Percentiles rank a stretch among this genome's conserved stretches.
phyloP scores from a whole-genome alignment of 2,329 filamentous ascomycete species.

The Colletotrichum musicola region DNA sequence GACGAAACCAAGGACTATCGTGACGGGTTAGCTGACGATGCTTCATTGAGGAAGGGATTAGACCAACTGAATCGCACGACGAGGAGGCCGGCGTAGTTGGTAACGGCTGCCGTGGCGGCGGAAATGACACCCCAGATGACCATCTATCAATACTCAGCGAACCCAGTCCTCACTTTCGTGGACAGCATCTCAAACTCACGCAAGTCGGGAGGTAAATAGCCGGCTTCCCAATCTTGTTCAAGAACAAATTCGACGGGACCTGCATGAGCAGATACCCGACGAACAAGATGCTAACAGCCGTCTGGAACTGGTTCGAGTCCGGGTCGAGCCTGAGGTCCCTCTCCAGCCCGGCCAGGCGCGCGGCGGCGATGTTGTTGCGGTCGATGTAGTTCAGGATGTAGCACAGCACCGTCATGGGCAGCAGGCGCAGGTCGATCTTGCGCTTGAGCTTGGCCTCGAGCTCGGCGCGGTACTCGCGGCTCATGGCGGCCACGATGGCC shows the following conservation, averaged over 20 bases:
- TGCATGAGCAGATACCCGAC: constrained; percentile 65
- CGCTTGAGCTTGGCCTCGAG: constrained; percentile 49
- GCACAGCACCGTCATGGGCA: constrained; percentile 65
- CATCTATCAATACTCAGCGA: constrained; percentile 35
- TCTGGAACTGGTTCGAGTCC: constrained; percentile 50
- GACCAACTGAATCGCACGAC: constrained; percentile 49
- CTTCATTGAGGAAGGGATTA: no score
- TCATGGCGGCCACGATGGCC: constrained; percentile 31
- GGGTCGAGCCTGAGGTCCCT: constrained; percentile 50
- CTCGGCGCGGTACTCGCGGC: constrained; percentile 25
- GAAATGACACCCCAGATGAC: constrained; percentile 63
- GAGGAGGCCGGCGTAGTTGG: constrained; percentile 49
- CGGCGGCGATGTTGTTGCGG: constrained; percentile 59
- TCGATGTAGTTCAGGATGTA: constrained; percentile 56
- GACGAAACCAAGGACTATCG: constrained; percentile 25
- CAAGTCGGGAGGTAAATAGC: constrained; percentile 59
- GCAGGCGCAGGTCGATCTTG: constrained; percentile 54
- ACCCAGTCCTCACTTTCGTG: neutral
- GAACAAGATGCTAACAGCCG: constrained; percentile 63
- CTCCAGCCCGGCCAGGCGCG: constrained; percentile 64
- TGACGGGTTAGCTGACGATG: neutral
- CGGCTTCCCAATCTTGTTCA: constrained; percentile 65
- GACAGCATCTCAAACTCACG: constrained; percentile 46
- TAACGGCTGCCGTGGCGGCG: constrained; percentile 50
- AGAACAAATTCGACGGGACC: constrained; percentile 63